phyloP scores from a whole-genome alignment of 805 yeast species.

The Candida nitratophila region DNA sequence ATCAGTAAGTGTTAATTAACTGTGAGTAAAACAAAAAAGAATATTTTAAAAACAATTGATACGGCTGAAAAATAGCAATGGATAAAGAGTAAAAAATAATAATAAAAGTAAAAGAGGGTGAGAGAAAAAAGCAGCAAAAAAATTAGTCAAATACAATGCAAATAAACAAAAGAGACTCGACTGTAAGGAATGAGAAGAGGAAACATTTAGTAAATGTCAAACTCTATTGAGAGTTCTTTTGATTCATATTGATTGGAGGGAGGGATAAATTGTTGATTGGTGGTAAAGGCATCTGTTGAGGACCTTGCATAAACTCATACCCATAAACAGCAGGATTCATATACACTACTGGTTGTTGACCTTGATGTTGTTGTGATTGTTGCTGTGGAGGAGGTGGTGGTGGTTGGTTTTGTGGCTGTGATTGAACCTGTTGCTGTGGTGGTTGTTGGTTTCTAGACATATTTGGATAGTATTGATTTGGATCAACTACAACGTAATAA shows the following conservation, averaged over 20 bases:
- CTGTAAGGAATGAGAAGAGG: no score
- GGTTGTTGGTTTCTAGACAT: not conserved
- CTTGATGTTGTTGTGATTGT: constrained; percentile 11
- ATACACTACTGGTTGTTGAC: constrained; percentile 4
- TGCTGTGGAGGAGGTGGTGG: constrained; percentile 14
- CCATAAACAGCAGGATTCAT: not conserved
- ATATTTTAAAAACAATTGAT: no score
- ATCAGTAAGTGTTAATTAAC: no score
- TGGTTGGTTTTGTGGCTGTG: constrained; percentile 4
- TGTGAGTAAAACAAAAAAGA: no score
- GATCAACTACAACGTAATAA: not conserved
- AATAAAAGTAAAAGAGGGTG: no score
- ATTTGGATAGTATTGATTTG: not conserved
- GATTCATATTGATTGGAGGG: constrained; percentile 25
- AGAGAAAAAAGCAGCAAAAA: no score
- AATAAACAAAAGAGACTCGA: no score
- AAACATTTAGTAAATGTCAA: no score
- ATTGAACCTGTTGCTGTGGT: not conserved
- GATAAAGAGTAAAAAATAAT: no score
- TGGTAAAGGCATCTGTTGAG: constrained; percentile 18
- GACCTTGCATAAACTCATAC: constrained; percentile 4
- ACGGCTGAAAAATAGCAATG: no score
- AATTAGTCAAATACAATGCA: no score
- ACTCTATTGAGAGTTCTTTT: constrained; percentile 9
- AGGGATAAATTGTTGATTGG: constrained; percentile 24